A percentile compares a stretch with the other conserved stretches of the same genome.
These are phyloP conservation scores for Naganishia friedmannii DNA, from an alignment of 768 basidiomycete species.

Conservation along the genomic window DNA sequence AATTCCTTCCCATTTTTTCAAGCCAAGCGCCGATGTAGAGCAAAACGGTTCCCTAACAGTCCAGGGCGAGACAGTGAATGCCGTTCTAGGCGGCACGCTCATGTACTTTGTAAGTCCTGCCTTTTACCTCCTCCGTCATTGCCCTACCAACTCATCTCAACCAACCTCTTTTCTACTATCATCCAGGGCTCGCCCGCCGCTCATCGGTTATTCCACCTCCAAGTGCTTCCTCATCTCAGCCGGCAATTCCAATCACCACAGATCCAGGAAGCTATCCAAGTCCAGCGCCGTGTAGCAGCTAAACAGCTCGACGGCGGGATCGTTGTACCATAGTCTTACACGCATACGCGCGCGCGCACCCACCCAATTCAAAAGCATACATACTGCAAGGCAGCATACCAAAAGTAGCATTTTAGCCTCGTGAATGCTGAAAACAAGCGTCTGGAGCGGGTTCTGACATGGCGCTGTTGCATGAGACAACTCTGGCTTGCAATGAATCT, in stretches of 20 bases:
- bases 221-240: conserved; percentile 41
- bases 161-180: neutral
- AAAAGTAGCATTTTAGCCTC: neutral
- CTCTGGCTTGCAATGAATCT: neutral
- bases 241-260: conserved; percentile 12
- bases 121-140: too few relatives aligned
- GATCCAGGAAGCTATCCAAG: conserved; percentile 17
- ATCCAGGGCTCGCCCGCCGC: conserved; percentile 46
- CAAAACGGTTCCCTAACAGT: conserved; percentile 22
- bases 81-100: conserved; percentile 30
- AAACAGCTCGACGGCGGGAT: conserved; percentile 11
- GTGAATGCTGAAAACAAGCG: neutral
- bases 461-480: neutral
- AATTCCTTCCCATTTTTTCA: neutral
- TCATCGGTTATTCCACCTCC: conserved; percentile 47
- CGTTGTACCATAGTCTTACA: conserved; percentile 12
- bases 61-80: conserved; percentile 31
- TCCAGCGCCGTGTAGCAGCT: conserved; percentile 13
- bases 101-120: conserved; percentile 31
- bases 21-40: conserved; percentile 7
- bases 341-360: neutral
- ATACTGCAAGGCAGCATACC: neutral
- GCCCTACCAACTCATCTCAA: neutral
- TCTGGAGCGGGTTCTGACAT: neutral
- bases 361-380: conserved; percentile 6